Conservation (phyloP, 140 eudicot genomes). For the Bidens hawaiensis region DNA sequence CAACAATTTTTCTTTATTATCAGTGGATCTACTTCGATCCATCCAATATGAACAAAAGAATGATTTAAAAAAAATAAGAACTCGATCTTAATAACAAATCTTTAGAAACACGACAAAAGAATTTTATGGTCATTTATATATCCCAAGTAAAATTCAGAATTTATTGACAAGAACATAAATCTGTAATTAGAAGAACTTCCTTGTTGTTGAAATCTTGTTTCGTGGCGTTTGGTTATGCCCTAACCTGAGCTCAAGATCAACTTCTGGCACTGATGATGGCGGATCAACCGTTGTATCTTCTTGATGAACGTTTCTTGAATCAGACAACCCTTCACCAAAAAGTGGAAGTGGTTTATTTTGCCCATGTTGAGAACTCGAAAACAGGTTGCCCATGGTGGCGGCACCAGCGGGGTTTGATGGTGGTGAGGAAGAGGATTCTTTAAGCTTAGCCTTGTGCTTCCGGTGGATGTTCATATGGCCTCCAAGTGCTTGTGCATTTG, state of each 20-base stretch:
- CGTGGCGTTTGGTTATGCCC: slow-evolving; percentile 29
- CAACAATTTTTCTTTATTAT: too few relatives aligned
- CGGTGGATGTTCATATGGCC: slow-evolving; percentile 69
- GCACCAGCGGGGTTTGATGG: slow-evolving; percentile 11
- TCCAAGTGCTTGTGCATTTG: slow-evolving; percentile 64
- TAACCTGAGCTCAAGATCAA: slow-evolving; percentile 60
- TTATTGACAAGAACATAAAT: slow-evolving; percentile 30
- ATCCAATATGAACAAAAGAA: too few relatives aligned
- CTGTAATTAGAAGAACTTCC: slow-evolving; percentile 36
- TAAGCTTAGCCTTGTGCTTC: slow-evolving; percentile 46
- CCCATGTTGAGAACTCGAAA: slow-evolving; percentile 16
- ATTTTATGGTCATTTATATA: slow-evolving; percentile 6
- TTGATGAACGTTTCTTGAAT: slow-evolving; percentile 5
- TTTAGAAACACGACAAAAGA: background rate
- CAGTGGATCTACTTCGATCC: too few relatives aligned
- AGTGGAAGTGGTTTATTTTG: slow-evolving; percentile 25
- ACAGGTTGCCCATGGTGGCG: background rate
- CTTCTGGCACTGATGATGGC: slow-evolving; percentile 7
- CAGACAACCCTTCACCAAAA: slow-evolving; percentile 17
- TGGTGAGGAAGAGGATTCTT: slow-evolving; percentile 22
- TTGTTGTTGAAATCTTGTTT: slow-evolving; percentile 4
- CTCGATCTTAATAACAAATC: too few relatives aligned
- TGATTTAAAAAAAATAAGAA: too few relatives aligned
- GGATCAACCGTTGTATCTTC: slow-evolving; percentile 6
- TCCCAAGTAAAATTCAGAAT: slow-evolving; percentile 20